phyloP scores from a whole-genome alignment of 345 rosid genomes.

The Arabidopsis arenosa region DNA sequence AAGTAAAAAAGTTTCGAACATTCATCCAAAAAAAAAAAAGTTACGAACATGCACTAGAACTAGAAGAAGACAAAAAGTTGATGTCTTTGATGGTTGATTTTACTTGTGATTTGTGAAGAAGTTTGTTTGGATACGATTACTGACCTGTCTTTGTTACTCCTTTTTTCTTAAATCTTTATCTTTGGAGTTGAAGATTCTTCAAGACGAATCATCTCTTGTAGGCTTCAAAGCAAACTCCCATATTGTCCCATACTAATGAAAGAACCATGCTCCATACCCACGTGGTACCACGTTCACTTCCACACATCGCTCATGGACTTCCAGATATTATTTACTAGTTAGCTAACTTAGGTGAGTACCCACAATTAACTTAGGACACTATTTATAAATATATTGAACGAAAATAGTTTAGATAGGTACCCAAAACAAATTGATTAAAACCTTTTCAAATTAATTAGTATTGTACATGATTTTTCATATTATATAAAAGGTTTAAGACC shows the following conservation, averaged over 20 bases:
- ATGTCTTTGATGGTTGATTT: conserved; percentile 3
- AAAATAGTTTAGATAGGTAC: background rate
- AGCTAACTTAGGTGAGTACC: background rate
- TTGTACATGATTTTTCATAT: background rate
- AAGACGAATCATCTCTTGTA: background rate
- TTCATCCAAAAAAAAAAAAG: no score
- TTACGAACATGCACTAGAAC: no score
- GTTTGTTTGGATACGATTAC: conserved; percentile 14
- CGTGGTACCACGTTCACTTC: conserved; percentile 40
- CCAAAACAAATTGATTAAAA: background rate
- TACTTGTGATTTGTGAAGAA: background rate
- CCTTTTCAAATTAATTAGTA: background rate
- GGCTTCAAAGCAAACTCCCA: background rate
- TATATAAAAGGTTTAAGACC: background rate
- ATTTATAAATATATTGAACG: background rate
- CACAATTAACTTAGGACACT: background rate
- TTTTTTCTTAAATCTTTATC: background rate
- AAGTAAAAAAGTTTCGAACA: no score
- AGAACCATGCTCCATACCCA: conserved; percentile 21
- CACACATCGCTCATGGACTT: conserved; percentile 6
- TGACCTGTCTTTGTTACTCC: background rate
- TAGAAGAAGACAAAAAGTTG: no score
- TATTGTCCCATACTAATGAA: background rate
- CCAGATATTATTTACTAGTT: background rate
- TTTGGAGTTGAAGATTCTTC: conserved; percentile 9